Evolutionary conservation across 768 basidiomycete species (phyloP).

Genomic region (Amanita jacksonii): DNA sequence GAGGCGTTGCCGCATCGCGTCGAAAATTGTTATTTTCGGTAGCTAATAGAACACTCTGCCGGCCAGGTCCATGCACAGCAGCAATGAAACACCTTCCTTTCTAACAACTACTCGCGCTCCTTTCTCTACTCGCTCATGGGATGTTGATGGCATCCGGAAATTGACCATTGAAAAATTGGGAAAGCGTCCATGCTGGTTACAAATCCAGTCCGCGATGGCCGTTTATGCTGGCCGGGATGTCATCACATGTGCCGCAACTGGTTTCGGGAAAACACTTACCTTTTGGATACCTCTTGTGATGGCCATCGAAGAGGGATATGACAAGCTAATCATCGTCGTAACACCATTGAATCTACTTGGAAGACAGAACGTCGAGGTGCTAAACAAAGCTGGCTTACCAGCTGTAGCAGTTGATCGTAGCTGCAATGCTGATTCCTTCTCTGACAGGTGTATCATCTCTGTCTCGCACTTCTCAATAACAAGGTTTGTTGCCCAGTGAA

Average conservation of each 20-base stretch:
- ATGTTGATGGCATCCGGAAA: background rate
- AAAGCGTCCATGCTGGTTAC: slow-evolving; percentile 9
- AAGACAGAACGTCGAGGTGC: slow-evolving; percentile 10
- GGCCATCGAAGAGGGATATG: slow-evolving; percentile 8
- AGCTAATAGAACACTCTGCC: background rate
- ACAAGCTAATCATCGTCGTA: slow-evolving; percentile 8
- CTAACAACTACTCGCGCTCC: background rate
- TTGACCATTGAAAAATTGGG: slow-evolving; percentile 1
- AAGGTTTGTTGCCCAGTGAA: too few species aligned
- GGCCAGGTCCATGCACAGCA: background rate
- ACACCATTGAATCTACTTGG: slow-evolving; percentile 15
- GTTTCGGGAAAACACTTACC: too few species aligned
- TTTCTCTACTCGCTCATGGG: background rate
- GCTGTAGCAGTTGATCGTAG: slow-evolving; percentile 7
- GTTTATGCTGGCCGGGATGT: slow-evolving; percentile 7
- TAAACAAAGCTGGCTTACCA: slow-evolving; percentile 3
- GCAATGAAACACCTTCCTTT: background rate
- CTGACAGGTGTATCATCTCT: too few species aligned
- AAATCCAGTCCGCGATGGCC: slow-evolving; percentile 6
- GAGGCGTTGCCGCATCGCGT: background rate
- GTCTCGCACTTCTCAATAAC: too few species aligned
- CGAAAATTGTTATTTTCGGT: background rate
- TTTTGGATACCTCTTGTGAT: slow-evolving; percentile 10
- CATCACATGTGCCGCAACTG: slow-evolving; percentile 7
- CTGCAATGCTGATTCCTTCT: too few species aligned